Base-by-base conservation (phyloP, 129 eudicot species). In the Arctium lappa region DNA sequence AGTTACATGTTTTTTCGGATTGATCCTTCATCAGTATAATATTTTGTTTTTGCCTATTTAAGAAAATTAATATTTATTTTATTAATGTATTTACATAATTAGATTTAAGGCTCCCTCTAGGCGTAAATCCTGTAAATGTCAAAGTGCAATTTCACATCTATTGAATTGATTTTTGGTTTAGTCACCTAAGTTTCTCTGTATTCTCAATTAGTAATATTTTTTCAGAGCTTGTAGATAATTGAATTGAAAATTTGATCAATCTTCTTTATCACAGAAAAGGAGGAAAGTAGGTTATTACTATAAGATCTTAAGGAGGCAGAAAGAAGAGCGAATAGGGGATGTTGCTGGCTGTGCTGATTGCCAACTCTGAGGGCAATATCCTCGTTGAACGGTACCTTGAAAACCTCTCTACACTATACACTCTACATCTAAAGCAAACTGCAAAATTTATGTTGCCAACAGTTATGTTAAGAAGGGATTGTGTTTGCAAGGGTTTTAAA, bases 281-380 rank as follows among this genome's bases (percentile, higher is more conserved):
- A 39, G 44, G 38, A 38, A 56, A 56, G 73, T 50, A 13, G 77
- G 60, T 40, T 73, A 46, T 40, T 73, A 73, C 22, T 15, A 72
- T 36, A 15, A 72, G 50, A n/a, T 2, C 33, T 18, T 22, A 66
- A 66, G 56, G 72, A 37, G 53, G 5, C 68, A 42, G 44, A 22
- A 75, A 66, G 66, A 84, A 15, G 82, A 73, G 36, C 73, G 29
- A 18, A 62, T 2, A 13, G 69, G 72, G 69, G 72, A 95, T 95
- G 99, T 84, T 95, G 85, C 89, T 95, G 65, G 97, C 99, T 69
- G 97, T 92, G 29, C 76, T 96, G 80, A 88, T 96, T 81, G 93
- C 99, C 69, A 96, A 96, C 80, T 88, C 99, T 34, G 99, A 93
- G 86, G 99, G 99, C 72, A 96, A 93, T 86, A 96, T 96, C 83